A percentile compares a stretch with the other conserved stretches of the same genome.
Conservation (phyloP, 2,329 filamentous ascomycete genomes). For the Aspergillus transmontanensis region DNA sequence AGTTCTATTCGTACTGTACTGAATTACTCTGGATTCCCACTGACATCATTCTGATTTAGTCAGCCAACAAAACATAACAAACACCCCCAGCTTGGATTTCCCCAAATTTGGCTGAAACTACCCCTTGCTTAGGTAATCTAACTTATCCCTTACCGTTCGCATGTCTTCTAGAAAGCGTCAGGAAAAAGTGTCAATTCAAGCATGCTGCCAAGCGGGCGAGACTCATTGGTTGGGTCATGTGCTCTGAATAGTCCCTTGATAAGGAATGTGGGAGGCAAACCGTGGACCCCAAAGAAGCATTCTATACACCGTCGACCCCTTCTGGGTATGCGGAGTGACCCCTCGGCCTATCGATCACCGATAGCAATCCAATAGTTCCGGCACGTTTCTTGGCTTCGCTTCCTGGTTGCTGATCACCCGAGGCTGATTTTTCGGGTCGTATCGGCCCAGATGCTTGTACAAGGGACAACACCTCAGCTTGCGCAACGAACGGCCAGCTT, state of each 20-base stretch:
- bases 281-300: background rate
- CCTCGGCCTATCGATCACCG: background rate
- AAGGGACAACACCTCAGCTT: constrained; percentile 12
- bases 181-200: background rate
- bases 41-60: background rate
- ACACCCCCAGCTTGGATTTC: background rate
- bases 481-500: constrained; percentile 6
- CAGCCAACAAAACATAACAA: background rate
- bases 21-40: too few relatives aligned
- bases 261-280: constrained; percentile 2
- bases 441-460: constrained; percentile 23
- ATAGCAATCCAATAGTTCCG: constrained; percentile 19
- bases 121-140: background rate
- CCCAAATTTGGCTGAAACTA: background rate
- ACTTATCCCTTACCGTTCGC: background rate
- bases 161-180: background rate
- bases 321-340: background rate
- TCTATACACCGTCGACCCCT: constrained; percentile 1
- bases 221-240: constrained; percentile 2
- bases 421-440: constrained; percentile 31
- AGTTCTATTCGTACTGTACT: too few relatives aligned
- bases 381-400: constrained; percentile 26
- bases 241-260: background rate
- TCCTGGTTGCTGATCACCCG: constrained; percentile 37
- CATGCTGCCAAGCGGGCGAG: constrained; percentile 6